A percentile compares a stretch with the other conserved stretches of the same genome.
Evolutionary conservation across 148 eudicot species (phyloP).

Genomic region (Cornus suecica): DNA sequence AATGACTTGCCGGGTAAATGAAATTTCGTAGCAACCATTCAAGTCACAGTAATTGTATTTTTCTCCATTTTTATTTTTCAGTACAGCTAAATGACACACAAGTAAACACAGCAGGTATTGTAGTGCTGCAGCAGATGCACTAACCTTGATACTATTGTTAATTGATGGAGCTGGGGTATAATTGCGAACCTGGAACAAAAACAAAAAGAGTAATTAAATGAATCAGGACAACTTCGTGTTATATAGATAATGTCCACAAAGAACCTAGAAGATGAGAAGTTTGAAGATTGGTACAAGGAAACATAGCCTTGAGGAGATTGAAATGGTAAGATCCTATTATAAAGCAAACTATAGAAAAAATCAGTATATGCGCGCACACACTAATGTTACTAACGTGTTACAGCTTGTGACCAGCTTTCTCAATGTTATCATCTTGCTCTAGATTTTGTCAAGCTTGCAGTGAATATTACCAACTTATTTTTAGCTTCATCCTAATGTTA

Average conservation of each 20-base stretch:
- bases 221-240: conserved; percentile 5
- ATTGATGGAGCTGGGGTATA: conserved; percentile 71
- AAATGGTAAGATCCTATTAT: not conserved
- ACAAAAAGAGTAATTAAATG: conserved; percentile 1
- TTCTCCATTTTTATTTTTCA: too few species aligned
- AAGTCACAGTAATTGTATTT: not conserved
- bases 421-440: too few species aligned
- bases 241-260: not conserved
- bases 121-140: conserved; percentile 13
- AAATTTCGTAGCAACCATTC: not conserved
- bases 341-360: not conserved
- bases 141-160: conserved; percentile 91
- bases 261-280: not conserved
- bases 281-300: not conserved
- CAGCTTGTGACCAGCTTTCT: too few species aligned
- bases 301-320: not conserved
- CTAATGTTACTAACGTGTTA: too few species aligned
- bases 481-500: too few species aligned
- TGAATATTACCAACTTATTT: too few species aligned
- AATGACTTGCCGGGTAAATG: not conserved
- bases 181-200: conserved; percentile 71
- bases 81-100: too few species aligned
- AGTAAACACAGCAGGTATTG: not conserved
- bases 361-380: too few species aligned
- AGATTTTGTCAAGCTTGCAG: too few species aligned